Evolutionary conservation across 371 early-diverging fungal genomes (phyloP).

Genomic region (Dichotomocladium elegans): DNA sequence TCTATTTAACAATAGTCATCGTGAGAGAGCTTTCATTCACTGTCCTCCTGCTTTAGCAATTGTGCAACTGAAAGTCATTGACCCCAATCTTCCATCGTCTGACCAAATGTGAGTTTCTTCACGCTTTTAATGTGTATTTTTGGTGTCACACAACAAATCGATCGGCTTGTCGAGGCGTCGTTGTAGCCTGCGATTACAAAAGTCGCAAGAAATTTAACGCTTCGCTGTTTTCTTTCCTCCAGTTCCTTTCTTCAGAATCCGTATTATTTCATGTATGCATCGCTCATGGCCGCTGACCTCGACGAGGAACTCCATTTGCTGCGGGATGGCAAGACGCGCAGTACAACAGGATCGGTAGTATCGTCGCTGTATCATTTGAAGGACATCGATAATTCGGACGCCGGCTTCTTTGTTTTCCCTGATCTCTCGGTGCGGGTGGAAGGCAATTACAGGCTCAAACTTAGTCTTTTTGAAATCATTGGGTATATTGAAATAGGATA

Average conservation of each 20-base stretch:
- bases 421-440: conserved; percentile 91
- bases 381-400: conserved; percentile 83
- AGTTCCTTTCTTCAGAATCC: conserved; percentile 79
- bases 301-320: conserved; percentile 72
- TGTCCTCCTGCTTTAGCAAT: conserved; percentile 51
- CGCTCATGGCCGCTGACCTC: conserved; percentile 61
- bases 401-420: conserved; percentile 95
- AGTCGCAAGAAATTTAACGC: no score
- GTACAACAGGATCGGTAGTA: conserved; percentile 84
- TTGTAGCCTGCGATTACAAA: no score
- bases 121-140: neutral
- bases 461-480: conserved; percentile 86
- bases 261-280: conserved; percentile 84
- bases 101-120: conserved; percentile 32
- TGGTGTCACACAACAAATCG: no score
- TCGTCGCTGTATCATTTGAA: conserved; percentile 87
- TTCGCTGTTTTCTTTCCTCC: conserved; percentile 5
- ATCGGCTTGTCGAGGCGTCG: no score
- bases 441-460: conserved; percentile 84
- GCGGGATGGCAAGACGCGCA: conserved; percentile 69
- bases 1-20: no score
- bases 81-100: conserved; percentile 39
- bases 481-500: conserved; percentile 42
- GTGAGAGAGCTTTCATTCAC: no score
- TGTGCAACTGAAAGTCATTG: conserved; percentile 70